Conservation (phyloP, 805 yeast species). For the Barnettozyma siamensis region DNA sequence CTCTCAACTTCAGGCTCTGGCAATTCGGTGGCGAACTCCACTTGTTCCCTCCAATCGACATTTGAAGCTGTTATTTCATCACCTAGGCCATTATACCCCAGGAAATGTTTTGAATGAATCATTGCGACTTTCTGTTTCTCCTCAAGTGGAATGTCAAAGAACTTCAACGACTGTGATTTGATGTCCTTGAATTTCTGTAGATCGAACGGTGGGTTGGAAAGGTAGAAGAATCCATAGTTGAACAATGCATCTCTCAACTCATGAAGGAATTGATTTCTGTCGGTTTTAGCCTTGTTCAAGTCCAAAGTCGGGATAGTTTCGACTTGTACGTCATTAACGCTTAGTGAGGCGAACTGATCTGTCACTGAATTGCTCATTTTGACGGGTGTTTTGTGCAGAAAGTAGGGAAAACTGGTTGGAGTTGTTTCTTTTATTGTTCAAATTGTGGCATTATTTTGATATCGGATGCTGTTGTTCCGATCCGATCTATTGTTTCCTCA, state of each 20-base stretch:
- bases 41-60: conserved; percentile 47
- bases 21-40: conserved; percentile 48
- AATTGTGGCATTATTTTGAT: too few species aligned
- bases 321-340: not conserved
- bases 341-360: not conserved
- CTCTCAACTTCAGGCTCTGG: conserved; percentile 25
- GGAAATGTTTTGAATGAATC: conserved; percentile 39
- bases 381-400: too few species aligned
- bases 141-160: conserved; percentile 36
- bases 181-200: conserved; percentile 22
- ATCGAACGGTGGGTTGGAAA: conserved; percentile 39
- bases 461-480: too few species aligned
- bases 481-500: too few species aligned
- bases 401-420: too few species aligned
- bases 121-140: conserved; percentile 35
- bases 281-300: not conserved
- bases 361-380: too few species aligned
- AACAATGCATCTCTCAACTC: conserved; percentile 44
- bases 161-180: conserved; percentile 28
- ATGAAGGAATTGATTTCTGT: conserved; percentile 1
- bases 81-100: conserved; percentile 41
- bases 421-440: too few species aligned
- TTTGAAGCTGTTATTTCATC: conserved; percentile 41
- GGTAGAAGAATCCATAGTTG: conserved; percentile 40
- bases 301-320: conserved; percentile 6